Percentiles rank a stretch among this genome's conserved stretches.
These are phyloP conservation scores for Urostyla sp. DNA, from an alignment of 73 alveolate species.

Conservation along the genomic window DNA sequence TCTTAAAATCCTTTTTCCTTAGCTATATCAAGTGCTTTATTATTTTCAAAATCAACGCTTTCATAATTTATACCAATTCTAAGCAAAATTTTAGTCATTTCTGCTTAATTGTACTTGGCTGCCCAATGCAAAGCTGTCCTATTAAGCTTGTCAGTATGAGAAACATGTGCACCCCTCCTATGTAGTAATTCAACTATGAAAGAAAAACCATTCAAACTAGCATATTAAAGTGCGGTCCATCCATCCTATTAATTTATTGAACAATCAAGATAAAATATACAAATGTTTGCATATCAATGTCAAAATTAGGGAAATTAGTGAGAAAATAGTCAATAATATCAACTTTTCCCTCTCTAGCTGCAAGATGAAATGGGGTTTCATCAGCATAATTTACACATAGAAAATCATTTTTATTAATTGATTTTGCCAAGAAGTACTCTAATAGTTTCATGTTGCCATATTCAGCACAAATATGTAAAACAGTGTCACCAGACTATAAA, in stretches of 20 bases:
- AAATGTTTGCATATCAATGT: conserved; percentile 37
- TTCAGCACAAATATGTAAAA: conserved; percentile 75
- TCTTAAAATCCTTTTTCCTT: conserved; percentile 40
- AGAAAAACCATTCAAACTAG: conserved; percentile 42
- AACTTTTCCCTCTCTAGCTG: conserved; percentile 74
- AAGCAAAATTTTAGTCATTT: conserved; percentile 27
- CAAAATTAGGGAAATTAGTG: conserved; percentile 42
- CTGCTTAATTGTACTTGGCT: conserved; percentile 39
- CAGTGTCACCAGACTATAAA: conserved; percentile 64
- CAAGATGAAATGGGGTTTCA: conserved; percentile 67
- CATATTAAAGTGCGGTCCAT: conserved; percentile 58
- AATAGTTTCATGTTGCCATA: conserved; percentile 60
- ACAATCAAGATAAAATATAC: background rate
- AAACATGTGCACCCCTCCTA: conserved; percentile 37
- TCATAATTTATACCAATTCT: conserved; percentile 35
- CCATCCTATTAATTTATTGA: conserved; percentile 37
- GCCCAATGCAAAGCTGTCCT: conserved; percentile 77
- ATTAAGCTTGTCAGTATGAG: conserved; percentile 48
- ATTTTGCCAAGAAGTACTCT: conserved; percentile 36
- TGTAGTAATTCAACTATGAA: conserved; percentile 23
- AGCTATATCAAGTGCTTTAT: conserved; percentile 71
- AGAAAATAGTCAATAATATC: conserved; percentile 32
- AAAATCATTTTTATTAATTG: conserved; percentile 54
- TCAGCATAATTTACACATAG: conserved; percentile 62
- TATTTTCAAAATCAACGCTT: conserved; percentile 44